These are phyloP conservation scores for Pythium rhizo-oryzae DNA, from an alignment of 352 stramenopile species.

Conservation along the genomic window DNA sequence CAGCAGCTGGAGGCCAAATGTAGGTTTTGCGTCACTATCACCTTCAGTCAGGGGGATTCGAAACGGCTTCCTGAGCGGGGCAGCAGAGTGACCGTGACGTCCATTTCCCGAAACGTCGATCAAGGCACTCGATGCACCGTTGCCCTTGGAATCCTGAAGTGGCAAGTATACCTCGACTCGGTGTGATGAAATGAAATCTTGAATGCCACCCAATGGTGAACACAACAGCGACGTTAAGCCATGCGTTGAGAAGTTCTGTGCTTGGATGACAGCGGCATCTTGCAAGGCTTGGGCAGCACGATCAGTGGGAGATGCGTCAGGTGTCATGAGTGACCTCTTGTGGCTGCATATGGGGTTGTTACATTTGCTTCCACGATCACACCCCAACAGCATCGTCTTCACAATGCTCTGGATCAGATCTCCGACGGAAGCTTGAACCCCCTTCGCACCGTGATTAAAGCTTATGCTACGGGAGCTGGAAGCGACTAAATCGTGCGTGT, in stretches of 20 bases:
- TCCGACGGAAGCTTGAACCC: background rate
- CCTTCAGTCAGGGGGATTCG: conserved; percentile 29
- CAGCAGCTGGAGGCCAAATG: conserved; percentile 45
- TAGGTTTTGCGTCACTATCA: conserved; percentile 17
- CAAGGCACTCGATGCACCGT: conserved; percentile 24
- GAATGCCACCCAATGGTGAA: conserved; percentile 32
- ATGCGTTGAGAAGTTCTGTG: conserved; percentile 36
- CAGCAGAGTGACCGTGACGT: conserved; percentile 41
- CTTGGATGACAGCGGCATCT: conserved; percentile 40
- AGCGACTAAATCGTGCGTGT: background rate
- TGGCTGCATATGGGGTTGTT: conserved; percentile 50
- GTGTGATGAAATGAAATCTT: conserved; percentile 44
- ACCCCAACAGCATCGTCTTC: conserved; percentile 23
- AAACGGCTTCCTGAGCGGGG: conserved; percentile 64
- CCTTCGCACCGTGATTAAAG: background rate
- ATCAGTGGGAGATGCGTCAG: conserved; percentile 42
- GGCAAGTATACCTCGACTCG: conserved; percentile 54
- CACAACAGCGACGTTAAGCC: conserved; percentile 51
- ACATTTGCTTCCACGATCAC: conserved; percentile 23
- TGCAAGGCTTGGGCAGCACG: conserved; percentile 53
- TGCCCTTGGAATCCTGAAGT: conserved; percentile 51
- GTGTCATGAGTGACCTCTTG: background rate
- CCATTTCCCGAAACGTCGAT: conserved; percentile 59
- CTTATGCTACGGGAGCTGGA: background rate
- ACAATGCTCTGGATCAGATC: conserved; percentile 12